These are phyloP conservation scores for Pelargonium citronellum DNA, from an alignment of 441 rosid genomes.

Conservation along the genomic window DNA sequence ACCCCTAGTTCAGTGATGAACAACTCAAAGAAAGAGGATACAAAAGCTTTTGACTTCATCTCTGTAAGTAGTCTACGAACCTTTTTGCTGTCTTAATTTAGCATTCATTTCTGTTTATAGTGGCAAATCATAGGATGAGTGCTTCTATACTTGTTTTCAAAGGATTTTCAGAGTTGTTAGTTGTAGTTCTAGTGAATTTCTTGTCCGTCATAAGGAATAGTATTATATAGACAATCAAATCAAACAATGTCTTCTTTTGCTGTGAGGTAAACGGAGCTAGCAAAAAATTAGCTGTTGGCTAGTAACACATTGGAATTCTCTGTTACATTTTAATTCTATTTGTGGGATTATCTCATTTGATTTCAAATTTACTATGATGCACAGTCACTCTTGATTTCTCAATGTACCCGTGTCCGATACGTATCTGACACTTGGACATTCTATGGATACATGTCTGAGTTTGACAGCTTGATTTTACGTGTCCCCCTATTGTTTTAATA, in stretches of 20 bases:
- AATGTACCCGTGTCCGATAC: too few species aligned
- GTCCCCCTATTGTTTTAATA: too few species aligned
- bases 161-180: not conserved
- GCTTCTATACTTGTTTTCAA: not conserved
- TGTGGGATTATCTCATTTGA: too few species aligned
- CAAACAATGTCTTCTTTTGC: not conserved
- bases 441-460: too few species aligned
- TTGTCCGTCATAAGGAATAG: not conserved
- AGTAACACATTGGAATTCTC: not conserved
- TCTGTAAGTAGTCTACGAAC: slow-evolving; percentile 55
- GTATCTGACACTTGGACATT: too few species aligned
- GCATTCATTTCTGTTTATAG: slow-evolving; percentile 6
- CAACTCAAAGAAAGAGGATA: slow-evolving; percentile 73
- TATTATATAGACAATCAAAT: not conserved
- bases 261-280: not conserved
- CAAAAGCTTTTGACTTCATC: slow-evolving; percentile 90
- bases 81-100: slow-evolving; percentile 9
- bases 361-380: too few species aligned
- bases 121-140: not conserved
- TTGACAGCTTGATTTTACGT: too few species aligned
- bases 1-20: slow-evolving; percentile 50
- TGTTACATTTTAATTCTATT: too few species aligned
- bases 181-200: not conserved
- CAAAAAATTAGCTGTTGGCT: not conserved
- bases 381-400: too few species aligned